Evolutionary conservation across 768 basidiomycete species (phyloP).

Genomic region (Trametes villosa): DNA sequence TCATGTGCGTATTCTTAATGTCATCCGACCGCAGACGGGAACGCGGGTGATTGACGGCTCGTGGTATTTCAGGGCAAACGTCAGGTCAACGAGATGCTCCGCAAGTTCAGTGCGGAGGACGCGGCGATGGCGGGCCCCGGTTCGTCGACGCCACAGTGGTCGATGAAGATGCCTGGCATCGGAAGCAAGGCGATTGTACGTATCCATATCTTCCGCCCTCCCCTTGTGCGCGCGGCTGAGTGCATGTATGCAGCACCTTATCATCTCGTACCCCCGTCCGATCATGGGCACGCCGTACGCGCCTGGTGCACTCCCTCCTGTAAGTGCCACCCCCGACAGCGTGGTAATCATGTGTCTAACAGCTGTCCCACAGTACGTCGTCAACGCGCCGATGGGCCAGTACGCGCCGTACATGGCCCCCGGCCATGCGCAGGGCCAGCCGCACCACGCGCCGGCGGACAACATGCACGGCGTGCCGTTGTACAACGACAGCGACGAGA

Average conservation of each 20-base stretch:
- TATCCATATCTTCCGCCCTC: background rate
- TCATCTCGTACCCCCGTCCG: conserved; percentile 42
- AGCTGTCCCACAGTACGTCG: conserved; percentile 35
- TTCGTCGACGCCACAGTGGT: conserved; percentile 44
- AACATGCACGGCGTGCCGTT: conserved; percentile 47
- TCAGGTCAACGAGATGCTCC: conserved; percentile 42
- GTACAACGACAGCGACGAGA: conserved; percentile 44
- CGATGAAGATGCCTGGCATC: conserved; percentile 45
- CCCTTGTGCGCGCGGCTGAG: background rate
- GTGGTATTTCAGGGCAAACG: conserved; percentile 43
- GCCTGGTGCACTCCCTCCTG: conserved; percentile 49
- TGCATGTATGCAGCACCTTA: conserved; percentile 39
- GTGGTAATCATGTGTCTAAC: background rate
- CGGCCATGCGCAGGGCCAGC: conserved; percentile 32
- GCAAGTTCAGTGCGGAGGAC: conserved; percentile 48
- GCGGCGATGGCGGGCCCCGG: conserved; percentile 30
- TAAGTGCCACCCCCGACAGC: conserved; percentile 26
- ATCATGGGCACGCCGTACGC: conserved; percentile 43
- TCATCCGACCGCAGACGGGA: background rate
- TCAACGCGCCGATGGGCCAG: conserved; percentile 38
- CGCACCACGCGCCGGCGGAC: conserved; percentile 24
- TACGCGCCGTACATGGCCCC: conserved; percentile 36
- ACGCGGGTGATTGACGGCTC: background rate
- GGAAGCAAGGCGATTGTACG: conserved; percentile 43
- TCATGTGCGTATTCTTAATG: conserved; percentile 32